Percentiles rank a stretch among this genome's conserved stretches.
phyloP scores from a whole-genome alignment of 768 basidiomycete species.

The Boletus subcaerulescens region DNA sequence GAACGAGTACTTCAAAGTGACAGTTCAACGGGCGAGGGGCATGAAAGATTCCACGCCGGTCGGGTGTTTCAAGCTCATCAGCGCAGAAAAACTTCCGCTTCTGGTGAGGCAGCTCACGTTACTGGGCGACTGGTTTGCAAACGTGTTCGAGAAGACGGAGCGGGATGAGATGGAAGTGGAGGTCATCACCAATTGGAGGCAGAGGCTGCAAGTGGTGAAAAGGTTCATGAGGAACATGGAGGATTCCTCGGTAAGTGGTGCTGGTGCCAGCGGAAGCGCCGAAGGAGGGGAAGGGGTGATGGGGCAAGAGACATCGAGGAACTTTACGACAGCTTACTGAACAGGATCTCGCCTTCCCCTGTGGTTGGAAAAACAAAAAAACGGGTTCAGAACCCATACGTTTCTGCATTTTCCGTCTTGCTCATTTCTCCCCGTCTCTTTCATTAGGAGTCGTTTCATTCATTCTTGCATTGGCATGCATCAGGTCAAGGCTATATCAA shows the following conservation, averaged over 20 bases:
- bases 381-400: neutral
- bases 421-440: slow-evolving; percentile 4
- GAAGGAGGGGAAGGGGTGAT: slow-evolving; percentile 43
- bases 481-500: slow-evolving; percentile 5
- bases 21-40: slow-evolving; percentile 79
- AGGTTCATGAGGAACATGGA: slow-evolving; percentile 46
- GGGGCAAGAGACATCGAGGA: slow-evolving; percentile 49
- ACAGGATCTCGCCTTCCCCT: neutral
- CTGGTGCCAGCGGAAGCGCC: slow-evolving; percentile 16
- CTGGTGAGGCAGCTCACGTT: slow-evolving; percentile 86
- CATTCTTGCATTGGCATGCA: slow-evolving; percentile 8
- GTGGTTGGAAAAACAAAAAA: slow-evolving; percentile 1
- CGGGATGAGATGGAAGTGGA: slow-evolving; percentile 69
- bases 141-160: slow-evolving; percentile 74
- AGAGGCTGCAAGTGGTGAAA: slow-evolving; percentile 74
- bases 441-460: slow-evolving; percentile 6
- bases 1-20: slow-evolving; percentile 95
- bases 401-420: neutral
- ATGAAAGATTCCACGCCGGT: slow-evolving; percentile 95
- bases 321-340: slow-evolving; percentile 56
- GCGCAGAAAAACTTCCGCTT: slow-evolving; percentile 81
- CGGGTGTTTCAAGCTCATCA: slow-evolving; percentile 92
- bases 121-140: slow-evolving; percentile 86
- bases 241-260: slow-evolving; percentile 16
- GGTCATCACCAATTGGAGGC: slow-evolving; percentile 87